Evolutionary conservation across 768 basidiomycete species (phyloP).

Genomic region (Lactarius sp.): DNA sequence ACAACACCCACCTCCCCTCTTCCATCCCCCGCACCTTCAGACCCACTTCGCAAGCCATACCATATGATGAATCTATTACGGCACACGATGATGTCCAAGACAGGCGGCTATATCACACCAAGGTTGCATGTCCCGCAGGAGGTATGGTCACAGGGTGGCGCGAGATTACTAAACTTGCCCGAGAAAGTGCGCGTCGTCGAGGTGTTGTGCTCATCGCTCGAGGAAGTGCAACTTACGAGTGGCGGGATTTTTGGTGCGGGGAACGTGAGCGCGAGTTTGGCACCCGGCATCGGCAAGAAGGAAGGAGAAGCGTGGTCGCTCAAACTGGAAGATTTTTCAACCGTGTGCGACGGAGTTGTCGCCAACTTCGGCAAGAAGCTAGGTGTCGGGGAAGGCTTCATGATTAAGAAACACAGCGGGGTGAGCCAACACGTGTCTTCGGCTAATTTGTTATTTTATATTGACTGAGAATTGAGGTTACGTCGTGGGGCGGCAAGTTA

Average conservation of each 20-base stretch:
- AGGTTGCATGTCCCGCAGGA: conserved; percentile 83
- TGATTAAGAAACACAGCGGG: conserved; percentile 68
- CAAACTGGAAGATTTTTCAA: conserved; percentile 77
- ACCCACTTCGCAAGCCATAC: conserved; percentile 79
- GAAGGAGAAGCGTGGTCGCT: conserved; percentile 75
- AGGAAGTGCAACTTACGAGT: conserved; percentile 69
- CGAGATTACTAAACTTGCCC: conserved; percentile 72
- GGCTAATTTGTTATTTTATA: neutral
- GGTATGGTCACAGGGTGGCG: conserved; percentile 89
- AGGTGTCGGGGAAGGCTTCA: conserved; percentile 83
- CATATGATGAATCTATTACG: conserved; percentile 82
- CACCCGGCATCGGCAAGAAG: conserved; percentile 68
- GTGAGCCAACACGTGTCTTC: conserved; percentile 32
- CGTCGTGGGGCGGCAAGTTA: conserved; percentile 68
- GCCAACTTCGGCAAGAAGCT: conserved; percentile 83
- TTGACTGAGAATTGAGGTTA: conserved; percentile 36
- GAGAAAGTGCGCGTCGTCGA: conserved; percentile 86
- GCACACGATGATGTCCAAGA: conserved; percentile 69
- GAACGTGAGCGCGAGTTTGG: conserved; percentile 69
- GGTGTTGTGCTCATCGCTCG: conserved; percentile 70
- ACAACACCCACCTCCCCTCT: conserved; percentile 75
- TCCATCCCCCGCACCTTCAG: conserved; percentile 65
- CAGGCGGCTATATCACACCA: conserved; percentile 86
- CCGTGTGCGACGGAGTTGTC: conserved; percentile 73
- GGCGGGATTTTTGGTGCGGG: conserved; percentile 73